A percentile compares a stretch with the other conserved stretches of the same genome.
phyloP scores from a whole-genome alignment of 1,284 basidiomycete genomes.

The Rhodotorula sp. region DNA sequence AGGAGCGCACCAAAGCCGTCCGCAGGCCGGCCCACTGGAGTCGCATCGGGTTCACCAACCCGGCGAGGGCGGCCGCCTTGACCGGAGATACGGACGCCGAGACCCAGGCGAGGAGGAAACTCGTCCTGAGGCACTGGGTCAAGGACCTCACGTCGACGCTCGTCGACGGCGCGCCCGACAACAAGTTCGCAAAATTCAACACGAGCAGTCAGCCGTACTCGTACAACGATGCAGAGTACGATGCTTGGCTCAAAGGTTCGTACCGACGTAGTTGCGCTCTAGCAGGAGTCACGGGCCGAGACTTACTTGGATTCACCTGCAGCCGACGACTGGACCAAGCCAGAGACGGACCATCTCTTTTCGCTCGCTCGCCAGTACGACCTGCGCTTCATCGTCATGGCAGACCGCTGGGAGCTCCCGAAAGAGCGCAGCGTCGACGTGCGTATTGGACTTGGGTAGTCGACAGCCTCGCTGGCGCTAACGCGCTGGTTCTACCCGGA shows the following conservation, averaged over 20 bases:
- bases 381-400: constrained; percentile 82
- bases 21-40: constrained; percentile 22
- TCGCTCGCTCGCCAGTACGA: constrained; percentile 77
- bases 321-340: constrained; percentile 73
- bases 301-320: constrained; percentile 51
- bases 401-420: constrained; percentile 78
- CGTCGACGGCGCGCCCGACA: constrained; percentile 40
- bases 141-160: constrained; percentile 21
- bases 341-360: constrained; percentile 94
- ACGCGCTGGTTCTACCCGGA: not conserved
- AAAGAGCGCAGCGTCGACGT: constrained; percentile 31
- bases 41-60: constrained; percentile 33
- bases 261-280: not conserved
- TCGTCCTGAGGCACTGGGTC: constrained; percentile 40
- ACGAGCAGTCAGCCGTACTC: constrained; percentile 66
- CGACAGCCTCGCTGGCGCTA: not conserved
- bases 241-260: constrained; percentile 69
- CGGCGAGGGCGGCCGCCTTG: constrained; percentile 53
- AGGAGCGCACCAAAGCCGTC: constrained; percentile 65
- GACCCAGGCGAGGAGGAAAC: constrained; percentile 27
- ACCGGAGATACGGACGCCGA: constrained; percentile 11
- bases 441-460: not conserved
- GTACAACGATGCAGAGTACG: constrained; percentile 91
- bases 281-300: constrained; percentile 54
- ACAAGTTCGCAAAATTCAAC: constrained; percentile 77